These are phyloP conservation scores for Leishmania aethiopica DNA, from an alignment of 208 protist genomes.

Conservation along the genomic window DNA sequence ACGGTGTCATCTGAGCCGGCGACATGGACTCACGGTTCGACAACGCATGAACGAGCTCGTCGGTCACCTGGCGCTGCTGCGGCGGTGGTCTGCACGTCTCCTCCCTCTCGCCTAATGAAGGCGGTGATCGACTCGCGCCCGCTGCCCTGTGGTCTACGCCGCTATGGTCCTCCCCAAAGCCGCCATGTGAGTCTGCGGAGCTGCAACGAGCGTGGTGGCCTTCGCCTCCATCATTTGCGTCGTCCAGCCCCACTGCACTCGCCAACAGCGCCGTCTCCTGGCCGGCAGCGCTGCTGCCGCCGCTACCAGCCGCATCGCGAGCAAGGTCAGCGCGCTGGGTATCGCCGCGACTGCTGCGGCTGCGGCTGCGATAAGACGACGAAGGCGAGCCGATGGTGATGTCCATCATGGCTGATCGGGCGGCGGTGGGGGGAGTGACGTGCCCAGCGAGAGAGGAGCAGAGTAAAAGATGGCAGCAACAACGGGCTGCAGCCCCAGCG, in stretches of 20 bases:
- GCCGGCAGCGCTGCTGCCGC: not conserved
- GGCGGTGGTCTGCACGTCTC: not conserved
- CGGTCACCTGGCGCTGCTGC: not conserved
- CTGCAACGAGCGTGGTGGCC: not conserved
- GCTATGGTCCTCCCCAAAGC: not conserved
- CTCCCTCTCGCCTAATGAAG: not conserved
- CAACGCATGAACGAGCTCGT: constrained; percentile 1
- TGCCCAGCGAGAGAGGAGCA: not conserved
- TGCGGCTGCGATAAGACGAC: constrained; percentile 24
- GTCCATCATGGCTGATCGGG: constrained; percentile 5
- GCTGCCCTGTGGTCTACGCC: not conserved
- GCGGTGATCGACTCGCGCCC: not conserved
- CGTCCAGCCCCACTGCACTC: not conserved
- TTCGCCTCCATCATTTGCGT: not conserved
- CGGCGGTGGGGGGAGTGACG: not conserved
- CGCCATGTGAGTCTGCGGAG: not conserved
- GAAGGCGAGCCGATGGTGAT: constrained; percentile 27
- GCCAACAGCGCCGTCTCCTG: not conserved
- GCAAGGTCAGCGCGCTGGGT: not conserved
- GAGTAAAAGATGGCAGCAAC: not conserved
- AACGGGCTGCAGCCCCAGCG: not conserved
- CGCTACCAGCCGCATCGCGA: not conserved
- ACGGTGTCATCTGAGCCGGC: constrained; percentile 2
- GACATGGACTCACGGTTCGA: constrained; percentile 14
- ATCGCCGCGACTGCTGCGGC: constrained; percentile 1